Percentiles rank a stretch among this genome's conserved stretches.
These are phyloP conservation scores for Talaromyces wortmannii DNA, from an alignment of 495 filamentous ascomycete genomes.

Conservation along the genomic window DNA sequence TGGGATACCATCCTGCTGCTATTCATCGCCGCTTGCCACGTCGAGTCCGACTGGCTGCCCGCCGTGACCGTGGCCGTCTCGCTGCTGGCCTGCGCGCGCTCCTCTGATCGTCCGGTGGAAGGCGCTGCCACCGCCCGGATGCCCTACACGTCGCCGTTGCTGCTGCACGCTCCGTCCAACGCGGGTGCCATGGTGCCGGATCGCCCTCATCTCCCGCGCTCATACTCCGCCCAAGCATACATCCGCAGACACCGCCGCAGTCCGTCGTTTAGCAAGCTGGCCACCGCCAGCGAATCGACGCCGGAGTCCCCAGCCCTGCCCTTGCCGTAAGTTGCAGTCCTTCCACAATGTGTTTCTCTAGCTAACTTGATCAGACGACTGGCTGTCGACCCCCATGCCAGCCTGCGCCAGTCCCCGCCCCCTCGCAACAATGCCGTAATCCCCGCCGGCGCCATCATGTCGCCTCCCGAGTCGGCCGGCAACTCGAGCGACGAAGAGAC, in stretches of 20 bases:
- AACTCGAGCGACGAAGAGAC: slow-evolving; percentile 84
- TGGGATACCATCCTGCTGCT: too few species aligned
- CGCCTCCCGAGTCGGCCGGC: slow-evolving; percentile 75
- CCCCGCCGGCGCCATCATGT: slow-evolving; percentile 74
- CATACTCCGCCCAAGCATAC: slow-evolving; percentile 66
- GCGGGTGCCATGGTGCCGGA: background rate
- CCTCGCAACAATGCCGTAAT: slow-evolving; percentile 65
- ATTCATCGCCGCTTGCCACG: too few species aligned
- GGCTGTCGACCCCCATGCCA: slow-evolving; percentile 44
- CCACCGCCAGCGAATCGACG: background rate
- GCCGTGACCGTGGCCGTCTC: background rate
- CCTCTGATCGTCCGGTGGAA: too few species aligned
- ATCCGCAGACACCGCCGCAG: slow-evolving; percentile 61
- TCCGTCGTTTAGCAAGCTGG: slow-evolving; percentile 42
- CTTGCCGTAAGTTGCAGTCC: slow-evolving; percentile 4
- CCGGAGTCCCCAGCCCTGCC: slow-evolving; percentile 10
- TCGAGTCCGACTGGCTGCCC: too few species aligned
- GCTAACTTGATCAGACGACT: slow-evolving; percentile 22
- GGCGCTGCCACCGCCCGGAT: background rate
- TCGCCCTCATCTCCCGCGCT: slow-evolving; percentile 38
- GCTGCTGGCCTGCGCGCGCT: background rate
- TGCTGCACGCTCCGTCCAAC: background rate
- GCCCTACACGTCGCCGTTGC: background rate
- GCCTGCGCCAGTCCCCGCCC: slow-evolving; percentile 72
- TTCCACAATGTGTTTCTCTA: too few species aligned